phyloP scores from a whole-genome alignment of 1,139 yeast genomes.

The Yamadazyma friedrichii region DNA sequence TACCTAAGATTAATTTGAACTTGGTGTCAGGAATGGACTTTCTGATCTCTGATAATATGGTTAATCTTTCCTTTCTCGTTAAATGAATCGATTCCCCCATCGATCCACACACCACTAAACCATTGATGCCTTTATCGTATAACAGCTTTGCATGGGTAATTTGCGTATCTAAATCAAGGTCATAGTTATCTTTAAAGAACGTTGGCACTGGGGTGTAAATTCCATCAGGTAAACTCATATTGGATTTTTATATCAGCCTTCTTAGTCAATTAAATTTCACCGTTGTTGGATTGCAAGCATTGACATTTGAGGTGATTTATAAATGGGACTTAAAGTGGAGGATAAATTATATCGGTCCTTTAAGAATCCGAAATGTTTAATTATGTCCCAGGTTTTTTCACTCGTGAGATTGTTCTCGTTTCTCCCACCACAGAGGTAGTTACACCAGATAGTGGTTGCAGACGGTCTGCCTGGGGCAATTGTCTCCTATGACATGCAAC shows the following conservation, averaged over 20 bases:
- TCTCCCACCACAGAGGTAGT: no score
- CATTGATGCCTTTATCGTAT: slow-evolving; percentile 41
- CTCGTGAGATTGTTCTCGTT: no score
- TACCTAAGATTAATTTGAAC: slow-evolving; percentile 34
- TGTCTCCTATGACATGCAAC: no score
- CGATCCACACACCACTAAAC: slow-evolving; percentile 49
- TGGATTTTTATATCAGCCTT: no score
- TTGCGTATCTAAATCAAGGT: slow-evolving; percentile 45
- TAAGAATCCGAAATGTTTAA: neutral
- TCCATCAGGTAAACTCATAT: slow-evolving; percentile 21
- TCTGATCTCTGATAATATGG: slow-evolving; percentile 21
- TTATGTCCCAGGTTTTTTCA: no score
- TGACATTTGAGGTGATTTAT: neutral
- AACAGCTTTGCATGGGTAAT: slow-evolving; percentile 41
- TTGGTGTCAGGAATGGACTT: slow-evolving; percentile 26
- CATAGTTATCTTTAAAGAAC: slow-evolving; percentile 39
- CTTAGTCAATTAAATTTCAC: no score
- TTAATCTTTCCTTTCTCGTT: slow-evolving; percentile 33
- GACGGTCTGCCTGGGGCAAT: no score
- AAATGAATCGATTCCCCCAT: slow-evolving; percentile 42
- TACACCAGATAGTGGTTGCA: no score
- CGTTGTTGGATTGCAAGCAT: no score
- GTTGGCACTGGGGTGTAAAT: slow-evolving; percentile 51
- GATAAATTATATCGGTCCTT: neutral
- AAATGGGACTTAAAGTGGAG: neutral